phyloP scores from a whole-genome alignment of 352 stramenopile species.

The Pythium aquatile region DNA sequence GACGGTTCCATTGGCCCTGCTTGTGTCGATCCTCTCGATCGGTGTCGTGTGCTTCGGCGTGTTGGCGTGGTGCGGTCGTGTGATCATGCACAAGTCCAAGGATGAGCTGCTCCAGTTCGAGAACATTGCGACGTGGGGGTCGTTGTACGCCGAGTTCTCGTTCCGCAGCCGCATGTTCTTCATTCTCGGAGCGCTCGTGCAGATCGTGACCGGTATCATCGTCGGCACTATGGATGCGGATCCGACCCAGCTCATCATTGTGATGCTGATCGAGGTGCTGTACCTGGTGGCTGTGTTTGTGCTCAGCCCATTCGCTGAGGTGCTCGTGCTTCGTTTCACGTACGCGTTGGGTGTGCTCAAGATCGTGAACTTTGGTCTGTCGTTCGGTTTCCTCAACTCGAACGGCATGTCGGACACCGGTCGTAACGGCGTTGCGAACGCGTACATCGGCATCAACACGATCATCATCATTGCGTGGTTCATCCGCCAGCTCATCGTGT shows the following conservation, averaged over 20 bases:
- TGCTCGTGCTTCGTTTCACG: neutral
- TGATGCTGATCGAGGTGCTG: neutral
- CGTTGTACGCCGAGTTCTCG: neutral
- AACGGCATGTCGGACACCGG: neutral
- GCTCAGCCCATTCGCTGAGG: neutral
- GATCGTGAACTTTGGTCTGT: neutral
- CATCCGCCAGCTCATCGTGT: conserved; percentile 1
- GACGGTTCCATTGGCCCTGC: neutral
- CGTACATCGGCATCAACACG: conserved; percentile 1
- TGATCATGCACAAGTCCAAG: conserved; percentile 62
- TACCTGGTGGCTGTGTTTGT: neutral
- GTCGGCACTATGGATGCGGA: neutral
- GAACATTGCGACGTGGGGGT: conserved; percentile 32
- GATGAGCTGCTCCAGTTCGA: conserved; percentile 60
- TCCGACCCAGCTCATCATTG: neutral
- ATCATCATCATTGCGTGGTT: neutral
- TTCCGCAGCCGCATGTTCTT: conserved; percentile 4
- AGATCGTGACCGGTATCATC: conserved; percentile 1
- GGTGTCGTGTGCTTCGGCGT: conserved; percentile 1
- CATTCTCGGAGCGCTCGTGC: conserved; percentile 10
- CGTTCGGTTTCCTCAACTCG: conserved; percentile 1
- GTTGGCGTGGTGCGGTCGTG: conserved; percentile 20
- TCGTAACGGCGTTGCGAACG: neutral
- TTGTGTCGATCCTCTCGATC: conserved; percentile 1
- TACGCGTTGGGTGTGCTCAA: conserved; percentile 1